Evolutionary conservation across 2,329 filamentous ascomycete species (phyloP).

Genomic region (Botrytis sinoallii): DNA sequence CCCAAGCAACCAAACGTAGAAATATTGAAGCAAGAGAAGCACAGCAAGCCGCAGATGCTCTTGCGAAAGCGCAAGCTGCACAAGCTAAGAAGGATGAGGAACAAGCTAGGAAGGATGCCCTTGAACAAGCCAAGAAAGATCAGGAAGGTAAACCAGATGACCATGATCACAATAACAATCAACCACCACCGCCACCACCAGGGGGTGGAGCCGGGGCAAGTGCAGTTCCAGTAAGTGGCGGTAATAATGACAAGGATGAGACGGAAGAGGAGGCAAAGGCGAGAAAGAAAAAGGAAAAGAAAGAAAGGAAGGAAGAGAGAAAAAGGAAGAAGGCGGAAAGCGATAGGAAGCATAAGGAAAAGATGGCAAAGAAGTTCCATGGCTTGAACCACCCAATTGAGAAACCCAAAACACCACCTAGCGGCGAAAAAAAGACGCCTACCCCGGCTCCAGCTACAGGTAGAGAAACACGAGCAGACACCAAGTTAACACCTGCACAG

Average conservation of each 20-base stretch:
- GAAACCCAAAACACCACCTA: too few species aligned
- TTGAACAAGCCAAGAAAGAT: neutral
- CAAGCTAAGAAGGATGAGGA: neutral
- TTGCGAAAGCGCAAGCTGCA: neutral
- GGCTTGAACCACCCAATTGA: too few species aligned
- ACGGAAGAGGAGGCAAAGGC: neutral
- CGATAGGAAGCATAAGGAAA: neutral
- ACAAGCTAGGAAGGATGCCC: neutral
- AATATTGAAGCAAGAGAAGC: constrained; percentile 4
- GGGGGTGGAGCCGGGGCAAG: neutral
- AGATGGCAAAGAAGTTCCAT: neutral
- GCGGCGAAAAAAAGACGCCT: neutral
- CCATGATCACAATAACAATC: neutral
- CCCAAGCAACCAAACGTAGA: neutral
- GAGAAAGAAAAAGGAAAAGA: neutral
- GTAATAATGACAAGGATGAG: neutral
- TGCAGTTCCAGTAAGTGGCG: neutral
- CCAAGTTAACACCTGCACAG: neutral
- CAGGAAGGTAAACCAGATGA: neutral
- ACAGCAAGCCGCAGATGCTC: neutral
- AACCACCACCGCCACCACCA: neutral
- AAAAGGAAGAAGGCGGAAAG: neutral
- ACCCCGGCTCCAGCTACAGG: neutral
- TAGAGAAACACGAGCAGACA: too few species aligned
- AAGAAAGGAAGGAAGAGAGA: too few species aligned